Evolutionary conservation across 805 yeast genomes (phyloP).

Genomic region (Starmera caribaea): DNA sequence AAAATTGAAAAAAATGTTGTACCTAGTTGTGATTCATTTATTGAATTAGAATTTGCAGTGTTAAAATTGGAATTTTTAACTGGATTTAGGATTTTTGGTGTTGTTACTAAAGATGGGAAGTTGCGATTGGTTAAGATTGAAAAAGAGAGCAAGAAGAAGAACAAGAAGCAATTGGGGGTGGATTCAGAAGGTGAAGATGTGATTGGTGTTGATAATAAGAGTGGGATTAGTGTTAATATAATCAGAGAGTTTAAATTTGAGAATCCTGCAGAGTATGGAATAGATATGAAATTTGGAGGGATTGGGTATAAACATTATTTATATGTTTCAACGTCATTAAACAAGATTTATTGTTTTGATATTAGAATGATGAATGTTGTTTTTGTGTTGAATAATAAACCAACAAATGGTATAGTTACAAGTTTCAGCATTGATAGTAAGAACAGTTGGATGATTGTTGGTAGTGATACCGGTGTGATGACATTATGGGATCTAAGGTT

Average conservation of each 20-base stretch:
- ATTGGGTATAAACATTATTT: conserved; percentile 31
- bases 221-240: conserved; percentile 13
- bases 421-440: conserved; percentile 47
- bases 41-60: conserved; percentile 40
- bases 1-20: conserved; percentile 55
- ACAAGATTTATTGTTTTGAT: conserved; percentile 45
- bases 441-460: conserved; percentile 58
- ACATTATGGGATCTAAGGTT: conserved; percentile 80
- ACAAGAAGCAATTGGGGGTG: no score
- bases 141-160: conserved; percentile 15
- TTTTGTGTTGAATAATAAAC: conserved; percentile 39
- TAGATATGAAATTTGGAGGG: conserved; percentile 31
- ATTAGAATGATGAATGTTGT: conserved; percentile 42
- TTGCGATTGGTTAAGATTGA: conserved; percentile 28
- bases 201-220: neutral
- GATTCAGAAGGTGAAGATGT: no score
- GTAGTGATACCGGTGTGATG: conserved; percentile 66
- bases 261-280: conserved; percentile 29
- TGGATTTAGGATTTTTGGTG: conserved; percentile 49
- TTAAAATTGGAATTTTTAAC: conserved; percentile 40
- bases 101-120: conserved; percentile 30
- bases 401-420: conserved; percentile 56
- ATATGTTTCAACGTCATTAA: conserved; percentile 41
- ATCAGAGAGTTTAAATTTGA: conserved; percentile 33
- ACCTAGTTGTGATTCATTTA: conserved; percentile 36